Evolutionary conservation across 2,329 filamentous ascomycete genomes (phyloP).

Genomic region (Blumeriella jaapii): DNA sequence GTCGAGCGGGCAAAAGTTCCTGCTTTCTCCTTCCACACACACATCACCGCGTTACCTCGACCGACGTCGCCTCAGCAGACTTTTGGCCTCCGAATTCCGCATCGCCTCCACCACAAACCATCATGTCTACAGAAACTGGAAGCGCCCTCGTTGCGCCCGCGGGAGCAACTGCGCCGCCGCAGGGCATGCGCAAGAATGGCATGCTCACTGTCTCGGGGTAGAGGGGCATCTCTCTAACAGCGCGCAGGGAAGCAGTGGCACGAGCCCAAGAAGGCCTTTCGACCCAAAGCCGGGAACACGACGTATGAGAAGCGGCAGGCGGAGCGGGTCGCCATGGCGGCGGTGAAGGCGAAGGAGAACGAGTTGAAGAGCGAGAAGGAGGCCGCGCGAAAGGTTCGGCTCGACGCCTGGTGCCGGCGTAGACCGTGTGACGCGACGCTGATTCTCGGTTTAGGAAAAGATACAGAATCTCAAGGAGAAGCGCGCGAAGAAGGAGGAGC

Average conservation of each 20-base stretch:
- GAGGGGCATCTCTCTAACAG: too few species aligned
- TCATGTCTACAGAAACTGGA: conserved; percentile 21
- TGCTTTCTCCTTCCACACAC: too few species aligned
- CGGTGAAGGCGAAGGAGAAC: conserved; percentile 87
- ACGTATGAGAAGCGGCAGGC: conserved; percentile 68
- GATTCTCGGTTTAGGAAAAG: too few species aligned
- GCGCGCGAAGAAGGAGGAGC: conserved; percentile 81
- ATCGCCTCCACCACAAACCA: conserved; percentile 3
- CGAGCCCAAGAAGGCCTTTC: conserved; percentile 69
- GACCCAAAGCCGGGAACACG: conserved; percentile 65
- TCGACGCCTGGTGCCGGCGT: too few species aligned
- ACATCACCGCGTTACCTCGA: too few species aligned
- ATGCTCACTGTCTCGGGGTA: too few species aligned
- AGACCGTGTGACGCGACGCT: too few species aligned
- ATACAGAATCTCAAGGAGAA: conserved; percentile 76
- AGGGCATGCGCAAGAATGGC: conserved; percentile 76
- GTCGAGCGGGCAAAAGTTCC: too few species aligned
- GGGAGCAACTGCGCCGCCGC: conserved; percentile 4
- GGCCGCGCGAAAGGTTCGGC: conserved; percentile 64
- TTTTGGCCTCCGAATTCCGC: too few species aligned
- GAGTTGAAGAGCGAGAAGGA: conserved; percentile 96
- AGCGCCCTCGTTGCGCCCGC: conserved; percentile 3
- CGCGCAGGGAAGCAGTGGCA: conserved; percentile 99
- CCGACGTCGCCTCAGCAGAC: too few species aligned
- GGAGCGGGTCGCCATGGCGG: conserved; percentile 54